phyloP scores from a whole-genome alignment of 2,329 filamentous ascomycete species.

The Herpotrichia juniperi region DNA sequence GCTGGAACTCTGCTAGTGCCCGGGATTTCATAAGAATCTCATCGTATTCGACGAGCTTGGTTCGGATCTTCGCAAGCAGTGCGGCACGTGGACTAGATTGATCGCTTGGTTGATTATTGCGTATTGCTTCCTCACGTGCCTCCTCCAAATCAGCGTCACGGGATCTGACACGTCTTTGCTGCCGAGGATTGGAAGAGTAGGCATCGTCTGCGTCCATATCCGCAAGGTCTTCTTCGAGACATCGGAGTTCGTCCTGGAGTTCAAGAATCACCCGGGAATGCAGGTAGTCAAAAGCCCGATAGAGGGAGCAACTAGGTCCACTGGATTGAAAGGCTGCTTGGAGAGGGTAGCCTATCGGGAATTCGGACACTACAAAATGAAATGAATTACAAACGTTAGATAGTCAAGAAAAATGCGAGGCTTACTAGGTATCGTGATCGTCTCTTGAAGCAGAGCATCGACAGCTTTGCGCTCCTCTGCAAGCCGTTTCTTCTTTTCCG shows the following conservation, averaged over 20 bases:
- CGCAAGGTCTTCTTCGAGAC: conserved; percentile 33
- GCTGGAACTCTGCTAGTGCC: conserved; percentile 38
- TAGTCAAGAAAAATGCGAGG: not conserved
- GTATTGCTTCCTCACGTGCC: conserved; percentile 8
- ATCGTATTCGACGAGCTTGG: conserved; percentile 27
- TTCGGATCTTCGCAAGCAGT: conserved; percentile 14
- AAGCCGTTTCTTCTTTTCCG: too few species aligned
- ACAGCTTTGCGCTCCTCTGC: too few species aligned
- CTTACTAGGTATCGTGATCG: conserved; percentile 16
- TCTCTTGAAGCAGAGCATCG: too few species aligned
- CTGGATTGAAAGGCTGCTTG: conserved; percentile 42
- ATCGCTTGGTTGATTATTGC: too few species aligned
- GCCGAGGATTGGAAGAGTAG: not conserved
- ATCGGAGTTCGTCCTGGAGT: conserved; percentile 40
- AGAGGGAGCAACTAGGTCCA: conserved; percentile 41
- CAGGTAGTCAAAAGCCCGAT: conserved; percentile 40
- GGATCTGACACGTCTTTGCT: conserved; percentile 13
- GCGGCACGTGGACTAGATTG: too few species aligned
- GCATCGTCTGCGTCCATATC: conserved; percentile 18
- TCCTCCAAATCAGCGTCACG: conserved; percentile 11
- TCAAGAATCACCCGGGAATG: conserved; percentile 40
- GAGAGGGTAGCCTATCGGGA: conserved; percentile 36
- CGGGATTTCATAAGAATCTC: conserved; percentile 40
- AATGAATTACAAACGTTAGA: not conserved
- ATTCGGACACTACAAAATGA: conserved; percentile 25